phyloP scores from a whole-genome alignment of 2,329 filamentous ascomycete genomes.

The Colletotrichum orchidophilum region DNA sequence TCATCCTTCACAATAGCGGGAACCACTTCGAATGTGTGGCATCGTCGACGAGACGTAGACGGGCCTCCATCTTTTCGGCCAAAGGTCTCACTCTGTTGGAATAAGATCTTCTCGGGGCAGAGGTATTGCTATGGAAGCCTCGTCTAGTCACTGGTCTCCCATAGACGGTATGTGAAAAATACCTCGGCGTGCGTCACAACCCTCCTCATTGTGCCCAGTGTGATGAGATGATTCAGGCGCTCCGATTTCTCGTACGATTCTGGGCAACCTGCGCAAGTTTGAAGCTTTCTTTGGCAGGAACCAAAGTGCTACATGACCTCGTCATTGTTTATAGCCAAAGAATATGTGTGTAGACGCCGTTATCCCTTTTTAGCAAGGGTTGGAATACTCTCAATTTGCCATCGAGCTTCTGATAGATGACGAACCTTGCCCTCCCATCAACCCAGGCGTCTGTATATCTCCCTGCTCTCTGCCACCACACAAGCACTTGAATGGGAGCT shows the following conservation, averaged over 20 bases:
- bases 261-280: not conserved
- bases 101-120: not conserved
- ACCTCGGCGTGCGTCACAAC: not conserved
- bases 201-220: not conserved
- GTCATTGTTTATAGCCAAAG: conserved; percentile 5
- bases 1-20: not conserved
- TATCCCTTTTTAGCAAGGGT: not conserved
- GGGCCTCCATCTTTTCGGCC: not conserved
- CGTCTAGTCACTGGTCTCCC: not conserved
- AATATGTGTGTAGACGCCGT: not conserved
- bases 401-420: not conserved
- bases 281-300: not conserved
- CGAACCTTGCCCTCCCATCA: not conserved
- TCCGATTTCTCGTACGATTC: not conserved
- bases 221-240: not conserved
- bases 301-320: not conserved
- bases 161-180: not conserved
- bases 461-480: conserved; percentile 8
- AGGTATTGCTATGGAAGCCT: not conserved
- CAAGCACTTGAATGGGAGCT: not conserved
- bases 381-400: not conserved
- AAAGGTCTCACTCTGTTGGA: not conserved
- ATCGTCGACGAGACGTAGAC: not conserved
- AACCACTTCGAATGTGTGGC: not conserved
- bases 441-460: not conserved